Base-by-base conservation (phyloP, 2,329 filamentous ascomycete species). In the Cryphonectria parasitica region DNA sequence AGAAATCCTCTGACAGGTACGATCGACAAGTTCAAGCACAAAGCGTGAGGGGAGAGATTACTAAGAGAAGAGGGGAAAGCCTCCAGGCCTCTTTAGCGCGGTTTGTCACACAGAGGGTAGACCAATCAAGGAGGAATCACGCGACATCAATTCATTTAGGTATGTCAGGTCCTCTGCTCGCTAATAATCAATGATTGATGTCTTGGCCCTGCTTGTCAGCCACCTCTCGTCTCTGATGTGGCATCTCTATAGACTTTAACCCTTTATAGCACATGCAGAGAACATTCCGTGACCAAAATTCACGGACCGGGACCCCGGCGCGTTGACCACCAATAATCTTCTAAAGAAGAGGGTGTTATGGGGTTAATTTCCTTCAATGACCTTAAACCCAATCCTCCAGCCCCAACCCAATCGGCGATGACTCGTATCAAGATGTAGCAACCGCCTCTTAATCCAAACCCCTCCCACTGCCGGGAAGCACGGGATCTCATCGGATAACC, bases 61-160 rank as follows among this genome's bases (percentile, higher is more conserved):
- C 34, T 10, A 22, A n/a, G 22, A 10, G 8, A 19, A 22, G 43
- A 22, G 0, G 43, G 43, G 8, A 49, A 6, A 49, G 45, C 45
- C 22, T 22, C 45, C 8, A 49, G 45, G n/a, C 19, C 19, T 10
- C 45, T 49, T 49, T 49, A 22, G 45, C 45, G 7, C 8, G 45
- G 8, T n/a, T n/a, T 49, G 22, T 49, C 45, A 10, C 45, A 49
- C 22, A n/a, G 45, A 49, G 45, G 25, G 25, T 13, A 56, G 52
- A 28, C 52, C 52, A 56, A 56, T 58, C 13, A 58, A 31, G 25
- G 54, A 58, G 54, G 13, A 31, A 58, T 58, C 54, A 58, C 54
- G 54, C 54, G 54, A 31, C 54, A 31, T 31, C 15, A 7, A 19
- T 8, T 17, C 11, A 34, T 31, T 19, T 8, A 58, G 25, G 15